Conservation (phyloP, 2,329 filamentous ascomycete species). For the Emydomyces testavorans region DNA sequence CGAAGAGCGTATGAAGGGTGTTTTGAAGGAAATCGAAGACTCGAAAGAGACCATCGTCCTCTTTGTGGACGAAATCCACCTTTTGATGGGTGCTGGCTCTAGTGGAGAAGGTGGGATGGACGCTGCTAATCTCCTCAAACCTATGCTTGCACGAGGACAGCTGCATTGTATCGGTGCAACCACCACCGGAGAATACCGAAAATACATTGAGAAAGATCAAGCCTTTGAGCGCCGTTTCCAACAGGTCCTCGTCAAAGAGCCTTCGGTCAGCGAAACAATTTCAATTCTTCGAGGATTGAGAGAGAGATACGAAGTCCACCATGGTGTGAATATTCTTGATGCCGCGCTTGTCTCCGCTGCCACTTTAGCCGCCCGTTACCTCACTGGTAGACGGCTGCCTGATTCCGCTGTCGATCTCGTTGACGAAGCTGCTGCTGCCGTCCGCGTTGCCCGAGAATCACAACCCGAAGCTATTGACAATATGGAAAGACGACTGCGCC, state of each 20-base stretch:
- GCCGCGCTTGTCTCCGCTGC: constrained; percentile 83
- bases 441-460: constrained; percentile 87
- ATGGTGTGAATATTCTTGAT: constrained; percentile 93
- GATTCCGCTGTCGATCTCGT: constrained; percentile 95
- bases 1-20: constrained; percentile 98
- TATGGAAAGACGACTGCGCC: constrained; percentile 75
- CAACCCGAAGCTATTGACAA: constrained; percentile 94
- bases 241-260: constrained; percentile 94
- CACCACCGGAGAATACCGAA: constrained; percentile 87
- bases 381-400: constrained; percentile 79
- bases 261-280: constrained; percentile 74
- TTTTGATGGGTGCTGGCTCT: constrained; percentile 93
- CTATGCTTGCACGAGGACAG: constrained; percentile 93
- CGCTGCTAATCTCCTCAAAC: constrained; percentile 92
- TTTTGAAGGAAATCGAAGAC: constrained; percentile 89
- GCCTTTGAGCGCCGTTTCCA: constrained; percentile 98
- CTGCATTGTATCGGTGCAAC: constrained; percentile 97
- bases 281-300: constrained; percentile 98
- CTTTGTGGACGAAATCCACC: constrained; percentile 96
- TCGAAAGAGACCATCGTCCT: constrained; percentile 95
- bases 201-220: constrained; percentile 97
- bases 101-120: constrained; percentile 98
- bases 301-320: constrained; percentile 95
- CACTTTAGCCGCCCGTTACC: constrained; percentile 83
- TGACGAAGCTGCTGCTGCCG: constrained; percentile 93